phyloP scores from a whole-genome alignment of 1,139 yeast species.

The Hemisphaericaspora lyxosophila region DNA sequence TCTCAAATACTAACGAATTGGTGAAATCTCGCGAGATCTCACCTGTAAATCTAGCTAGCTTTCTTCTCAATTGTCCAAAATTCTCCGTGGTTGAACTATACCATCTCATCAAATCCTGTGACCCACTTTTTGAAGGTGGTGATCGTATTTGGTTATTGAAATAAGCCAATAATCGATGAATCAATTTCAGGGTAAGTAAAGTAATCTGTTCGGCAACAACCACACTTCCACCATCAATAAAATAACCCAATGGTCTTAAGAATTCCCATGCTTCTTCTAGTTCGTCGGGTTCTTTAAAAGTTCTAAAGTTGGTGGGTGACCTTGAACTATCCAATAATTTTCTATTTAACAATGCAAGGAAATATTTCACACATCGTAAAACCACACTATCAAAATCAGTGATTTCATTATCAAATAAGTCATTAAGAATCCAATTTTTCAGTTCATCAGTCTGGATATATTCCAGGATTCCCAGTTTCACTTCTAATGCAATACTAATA shows the following conservation, averaged over 20 bases:
- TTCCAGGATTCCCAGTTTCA: slow-evolving; percentile 66
- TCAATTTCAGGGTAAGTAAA: slow-evolving; percentile 61
- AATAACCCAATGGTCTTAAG: slow-evolving; percentile 68
- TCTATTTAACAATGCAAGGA: slow-evolving; percentile 67
- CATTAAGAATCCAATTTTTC: slow-evolving; percentile 73
- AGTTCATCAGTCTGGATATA: slow-evolving; percentile 61
- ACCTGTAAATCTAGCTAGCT: slow-evolving; percentile 73
- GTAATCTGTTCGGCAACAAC: slow-evolving; percentile 79
- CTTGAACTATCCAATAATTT: slow-evolving; percentile 79
- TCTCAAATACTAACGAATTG: slow-evolving; percentile 68
- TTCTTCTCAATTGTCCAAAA: slow-evolving; percentile 81
- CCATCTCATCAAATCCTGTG: slow-evolving; percentile 74
- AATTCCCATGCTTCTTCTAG: slow-evolving; percentile 76
- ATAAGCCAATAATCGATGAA: slow-evolving; percentile 68
- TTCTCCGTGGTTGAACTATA: slow-evolving; percentile 79
- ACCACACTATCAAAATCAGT: slow-evolving; percentile 68
- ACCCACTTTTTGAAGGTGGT: slow-evolving; percentile 49
- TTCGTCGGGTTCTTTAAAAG: slow-evolving; percentile 91
- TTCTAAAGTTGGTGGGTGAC: slow-evolving; percentile 63
- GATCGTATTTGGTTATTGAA: slow-evolving; percentile 69
- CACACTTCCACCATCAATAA: slow-evolving; percentile 81
- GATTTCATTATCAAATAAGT: slow-evolving; percentile 58
- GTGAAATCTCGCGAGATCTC: slow-evolving; percentile 71
- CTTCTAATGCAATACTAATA: slow-evolving; percentile 71
- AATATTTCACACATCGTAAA: slow-evolving; percentile 71